phyloP scores from a whole-genome alignment of 805 yeast species.

The Schwanniomyces yamadae region DNA sequence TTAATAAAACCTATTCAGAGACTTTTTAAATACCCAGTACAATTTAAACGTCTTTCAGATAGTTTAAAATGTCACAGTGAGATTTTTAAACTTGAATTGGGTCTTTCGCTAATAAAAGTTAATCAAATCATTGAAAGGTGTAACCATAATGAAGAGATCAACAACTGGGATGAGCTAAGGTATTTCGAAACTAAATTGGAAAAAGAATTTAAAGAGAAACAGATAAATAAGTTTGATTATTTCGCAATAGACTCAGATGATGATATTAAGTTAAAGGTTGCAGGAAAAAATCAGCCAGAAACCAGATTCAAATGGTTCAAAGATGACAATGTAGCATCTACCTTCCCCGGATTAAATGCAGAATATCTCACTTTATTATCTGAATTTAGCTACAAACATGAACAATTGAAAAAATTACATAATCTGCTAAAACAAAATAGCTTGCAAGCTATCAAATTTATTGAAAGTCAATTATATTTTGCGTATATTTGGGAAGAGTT shows the following conservation, averaged over 20 bases:
- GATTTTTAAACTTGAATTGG: constrained; percentile 12
- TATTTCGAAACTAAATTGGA: constrained; percentile 10
- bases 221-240: constrained; percentile 5
- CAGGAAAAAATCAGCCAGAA: neutral
- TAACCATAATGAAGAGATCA: constrained; percentile 10
- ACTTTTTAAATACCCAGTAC: constrained; percentile 33
- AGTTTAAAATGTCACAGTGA: constrained; percentile 6
- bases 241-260: constrained; percentile 8
- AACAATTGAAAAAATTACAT: constrained; percentile 2
- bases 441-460: constrained; percentile 2
- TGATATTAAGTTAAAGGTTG: constrained; percentile 10
- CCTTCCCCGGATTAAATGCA: no score
- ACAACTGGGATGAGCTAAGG: constrained; percentile 13
- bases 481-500: constrained; percentile 9
- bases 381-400: constrained; percentile 6
- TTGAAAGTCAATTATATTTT: constrained; percentile 4
- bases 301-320: neutral
- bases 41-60: constrained; percentile 17
- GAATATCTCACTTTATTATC: constrained; percentile 1
- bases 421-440: constrained; percentile 2
- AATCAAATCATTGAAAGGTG: constrained; percentile 17
- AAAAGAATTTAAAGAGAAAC: constrained; percentile 2
- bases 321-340: no score
- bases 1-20: constrained; percentile 47
- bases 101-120: constrained; percentile 18